A percentile compares a stretch with the other conserved stretches of the same genome.
These are phyloP conservation scores for Parathielavia appendiculata DNA, from an alignment of 495 filamentous ascomycete species.

Conservation along the genomic window DNA sequence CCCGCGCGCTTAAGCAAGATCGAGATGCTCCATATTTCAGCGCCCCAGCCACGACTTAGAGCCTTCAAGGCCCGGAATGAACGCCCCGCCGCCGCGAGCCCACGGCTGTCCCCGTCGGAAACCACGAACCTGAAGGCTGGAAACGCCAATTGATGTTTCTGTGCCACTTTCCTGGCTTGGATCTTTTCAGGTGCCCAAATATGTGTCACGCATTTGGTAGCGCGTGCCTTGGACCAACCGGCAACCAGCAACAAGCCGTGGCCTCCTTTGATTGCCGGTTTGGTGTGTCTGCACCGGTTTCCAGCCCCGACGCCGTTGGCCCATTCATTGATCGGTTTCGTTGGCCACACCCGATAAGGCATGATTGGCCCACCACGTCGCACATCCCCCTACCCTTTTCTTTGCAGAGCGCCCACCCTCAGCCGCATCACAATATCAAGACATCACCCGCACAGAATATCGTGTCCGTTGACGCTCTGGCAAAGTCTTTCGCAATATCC, in stretches of 20 bases:
- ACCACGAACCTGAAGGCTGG: too few relatives aligned
- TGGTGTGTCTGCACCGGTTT: slow-evolving; percentile 22
- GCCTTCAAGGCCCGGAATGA: too few relatives aligned
- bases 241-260: slow-evolving; percentile 15
- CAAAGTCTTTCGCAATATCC: not conserved
- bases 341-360: slow-evolving; percentile 1
- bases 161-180: not conserved
- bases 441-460: not conserved
- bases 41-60: not conserved
- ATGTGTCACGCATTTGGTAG: slow-evolving; percentile 21
- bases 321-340: slow-evolving; percentile 29
- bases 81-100: too few relatives aligned
- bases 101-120: too few relatives aligned
- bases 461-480: not conserved
- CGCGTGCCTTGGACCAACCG: slow-evolving; percentile 5
- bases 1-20: not conserved
- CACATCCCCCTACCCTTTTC: slow-evolving; percentile 18
- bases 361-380: slow-evolving; percentile 22
- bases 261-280: slow-evolving; percentile 15
- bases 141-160: not conserved
- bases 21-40: not conserved
- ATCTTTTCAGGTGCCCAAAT: not conserved
- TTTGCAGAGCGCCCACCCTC: slow-evolving; percentile 7
- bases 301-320: slow-evolving; percentile 20
- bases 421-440: slow-evolving; percentile 27